Base-by-base conservation (phyloP, 129 eudicot species). In the Chrysanthemum makinoi region DNA sequence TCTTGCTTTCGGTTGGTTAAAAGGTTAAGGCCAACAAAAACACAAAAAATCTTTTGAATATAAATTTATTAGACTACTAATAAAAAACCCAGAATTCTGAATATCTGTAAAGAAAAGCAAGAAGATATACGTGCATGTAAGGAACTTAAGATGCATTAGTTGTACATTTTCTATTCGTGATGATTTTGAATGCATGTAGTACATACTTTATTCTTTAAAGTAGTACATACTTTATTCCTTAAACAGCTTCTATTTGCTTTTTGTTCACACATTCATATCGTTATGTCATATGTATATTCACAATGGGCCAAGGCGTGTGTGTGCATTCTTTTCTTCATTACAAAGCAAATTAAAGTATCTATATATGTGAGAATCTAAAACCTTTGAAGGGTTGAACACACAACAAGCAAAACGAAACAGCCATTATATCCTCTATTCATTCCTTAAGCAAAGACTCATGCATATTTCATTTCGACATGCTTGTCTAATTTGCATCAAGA, bases 401-500 rank as follows among this genome's bases (percentile, higher is more conserved):
- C 70, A 64, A 65, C n/a, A 39, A 74, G 46, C 78, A 39, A 16
- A 26, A 66, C 73, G 30, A 46, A 70, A 39, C 66, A 35, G 15
- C 22, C 52, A 30, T 30, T 15, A 15, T 59, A 56, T 6, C 35
- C 77, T 55, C 13, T 69, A 48, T 68, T 69, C 62, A 76, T 59
- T 76, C 51, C 62, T 14, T 6, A 83, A 66, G 12, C 73, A 70
- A 54, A 62, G 57, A 75, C 68, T 63, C 82, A 79, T 81, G 81
- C 98, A 93, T 83, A 79, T 93, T 78, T 85, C 98, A 83, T 84
- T 93, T 65, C 91, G 80, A 63, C 85, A 83, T 65, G 92, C 87
- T 74, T 72, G 89, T 75, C 73, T 93, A 67, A 66, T 83, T 66
- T 65, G 89, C 76, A 85, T 78, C 88, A 93, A 89, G 56, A 89